These are phyloP conservation scores for Pleurotus tuoliensis DNA, from an alignment of 768 basidiomycete genomes.

Conservation along the genomic window DNA sequence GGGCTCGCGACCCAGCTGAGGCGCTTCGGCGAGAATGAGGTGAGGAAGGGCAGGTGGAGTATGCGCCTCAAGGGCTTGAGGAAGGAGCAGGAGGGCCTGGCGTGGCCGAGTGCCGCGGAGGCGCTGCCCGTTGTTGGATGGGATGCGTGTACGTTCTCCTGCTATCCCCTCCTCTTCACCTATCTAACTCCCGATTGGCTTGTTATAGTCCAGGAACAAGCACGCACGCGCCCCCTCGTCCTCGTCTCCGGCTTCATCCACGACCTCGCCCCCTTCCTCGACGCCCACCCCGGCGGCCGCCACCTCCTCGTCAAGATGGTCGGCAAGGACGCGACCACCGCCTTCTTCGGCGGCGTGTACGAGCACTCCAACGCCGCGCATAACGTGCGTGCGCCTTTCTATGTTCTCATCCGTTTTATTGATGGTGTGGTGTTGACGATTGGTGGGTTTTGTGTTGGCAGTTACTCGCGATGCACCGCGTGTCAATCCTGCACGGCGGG, in stretches of 20 bases:
- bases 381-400: slow-evolving; percentile 46
- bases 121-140: slow-evolving; percentile 79
- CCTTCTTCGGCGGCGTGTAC: slow-evolving; percentile 90
- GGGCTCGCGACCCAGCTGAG: slow-evolving; percentile 72
- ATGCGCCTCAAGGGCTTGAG: slow-evolving; percentile 89
- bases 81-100: slow-evolving; percentile 66
- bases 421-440: too few species aligned
- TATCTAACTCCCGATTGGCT: too few species aligned
- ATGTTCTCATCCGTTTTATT: too few species aligned
- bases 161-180: too few species aligned
- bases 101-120: slow-evolving; percentile 73
- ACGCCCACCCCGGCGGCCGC: slow-evolving; percentile 91
- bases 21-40: slow-evolving; percentile 53
- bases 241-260: slow-evolving; percentile 91
- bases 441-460: neutral
- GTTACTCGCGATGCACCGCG: slow-evolving; percentile 57
- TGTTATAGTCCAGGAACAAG: slow-evolving; percentile 81
- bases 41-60: slow-evolving; percentile 85
- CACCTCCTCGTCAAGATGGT: slow-evolving; percentile 79
- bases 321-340: slow-evolving; percentile 87
- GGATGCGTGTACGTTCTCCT: slow-evolving; percentile 91
- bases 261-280: slow-evolving; percentile 76
- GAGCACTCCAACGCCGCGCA: slow-evolving; percentile 86
- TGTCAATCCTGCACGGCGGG: slow-evolving; percentile 53
- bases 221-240: slow-evolving; percentile 73